These are phyloP conservation scores for Plasmopara viticola DNA, from an alignment of 352 stramenopile species.

Conservation along the genomic window DNA sequence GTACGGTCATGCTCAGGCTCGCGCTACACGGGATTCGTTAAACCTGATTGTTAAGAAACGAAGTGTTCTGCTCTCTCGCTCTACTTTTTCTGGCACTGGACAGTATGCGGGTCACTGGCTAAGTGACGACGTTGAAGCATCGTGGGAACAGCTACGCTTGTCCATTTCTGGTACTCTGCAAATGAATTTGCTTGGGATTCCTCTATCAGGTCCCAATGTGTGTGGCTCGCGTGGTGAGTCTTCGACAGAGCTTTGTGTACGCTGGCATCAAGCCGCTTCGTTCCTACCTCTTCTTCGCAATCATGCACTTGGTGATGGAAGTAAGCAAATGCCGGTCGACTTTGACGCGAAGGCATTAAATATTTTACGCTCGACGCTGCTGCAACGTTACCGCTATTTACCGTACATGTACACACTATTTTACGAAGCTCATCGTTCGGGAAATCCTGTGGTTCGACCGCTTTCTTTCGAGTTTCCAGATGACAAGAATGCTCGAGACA, in stretches of 20 bases:
- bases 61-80: constrained; percentile 58
- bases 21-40: constrained; percentile 42
- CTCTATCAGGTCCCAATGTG: constrained; percentile 60
- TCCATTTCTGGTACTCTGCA: constrained; percentile 66
- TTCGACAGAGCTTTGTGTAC: constrained; percentile 66
- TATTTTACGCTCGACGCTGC: constrained; percentile 50
- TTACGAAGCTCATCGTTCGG: constrained; percentile 41
- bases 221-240: constrained; percentile 45
- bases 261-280: constrained; percentile 75
- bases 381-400: constrained; percentile 62
- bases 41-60: constrained; percentile 47
- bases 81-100: constrained; percentile 65
- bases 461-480: constrained; percentile 63
- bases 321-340: constrained; percentile 52
- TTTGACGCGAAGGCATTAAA: constrained; percentile 63
- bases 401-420: constrained; percentile 87
- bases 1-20: constrained; percentile 64
- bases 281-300: constrained; percentile 79
- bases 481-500: constrained; percentile 28
- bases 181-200: constrained; percentile 76
- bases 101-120: constrained; percentile 60
- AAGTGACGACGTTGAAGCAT: constrained; percentile 36
- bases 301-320: constrained; percentile 36
- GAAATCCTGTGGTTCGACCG: constrained; percentile 41
- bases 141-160: constrained; percentile 73